Percentiles rank a stretch among this genome's conserved stretches.
These are phyloP conservation scores for Microglena sp. DNA, from an alignment of 139 green algal species.

Conservation along the genomic window DNA sequence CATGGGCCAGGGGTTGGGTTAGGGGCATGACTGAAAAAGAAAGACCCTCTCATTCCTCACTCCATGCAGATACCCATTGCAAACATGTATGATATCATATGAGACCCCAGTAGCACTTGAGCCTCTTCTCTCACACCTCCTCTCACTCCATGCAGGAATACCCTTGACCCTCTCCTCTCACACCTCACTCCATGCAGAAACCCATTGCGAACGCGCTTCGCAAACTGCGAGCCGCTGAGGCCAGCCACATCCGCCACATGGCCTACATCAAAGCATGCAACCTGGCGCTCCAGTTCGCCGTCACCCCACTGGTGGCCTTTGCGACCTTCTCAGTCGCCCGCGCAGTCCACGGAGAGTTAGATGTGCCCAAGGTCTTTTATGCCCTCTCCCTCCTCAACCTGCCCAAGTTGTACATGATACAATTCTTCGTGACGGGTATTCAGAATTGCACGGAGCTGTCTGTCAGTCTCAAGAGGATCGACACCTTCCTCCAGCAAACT, in stretches of 20 bases:
- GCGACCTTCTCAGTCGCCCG: constrained; percentile 56
- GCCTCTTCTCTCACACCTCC: neutral
- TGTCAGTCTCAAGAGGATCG: constrained; percentile 15
- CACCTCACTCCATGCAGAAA: constrained; percentile 6
- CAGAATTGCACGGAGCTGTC: constrained; percentile 49
- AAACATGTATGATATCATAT: too few relatives aligned
- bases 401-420: constrained; percentile 49
- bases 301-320: constrained; percentile 58
- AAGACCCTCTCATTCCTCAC: too few relatives aligned
- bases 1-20: too few relatives aligned
- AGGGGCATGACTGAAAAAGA: too few relatives aligned
- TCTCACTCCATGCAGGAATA: neutral
- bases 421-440: constrained; percentile 26
- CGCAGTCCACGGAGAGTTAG: neutral
- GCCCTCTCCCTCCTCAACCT: constrained; percentile 38
- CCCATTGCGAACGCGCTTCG: constrained; percentile 7
- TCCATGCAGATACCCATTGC: too few relatives aligned
- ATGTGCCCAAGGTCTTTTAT: constrained; percentile 47
- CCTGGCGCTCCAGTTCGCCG: constrained; percentile 54
- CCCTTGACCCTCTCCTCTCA: neutral
- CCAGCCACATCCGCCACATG: constrained; percentile 33
- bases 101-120: too few relatives aligned
- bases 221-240: constrained; percentile 16
- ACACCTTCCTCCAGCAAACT: neutral
- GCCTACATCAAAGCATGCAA: constrained; percentile 58